These are phyloP conservation scores for Rhizoclosmatium globosum DNA, from an alignment of 192 early-diverging fungal genomes.

Conservation along the genomic window DNA sequence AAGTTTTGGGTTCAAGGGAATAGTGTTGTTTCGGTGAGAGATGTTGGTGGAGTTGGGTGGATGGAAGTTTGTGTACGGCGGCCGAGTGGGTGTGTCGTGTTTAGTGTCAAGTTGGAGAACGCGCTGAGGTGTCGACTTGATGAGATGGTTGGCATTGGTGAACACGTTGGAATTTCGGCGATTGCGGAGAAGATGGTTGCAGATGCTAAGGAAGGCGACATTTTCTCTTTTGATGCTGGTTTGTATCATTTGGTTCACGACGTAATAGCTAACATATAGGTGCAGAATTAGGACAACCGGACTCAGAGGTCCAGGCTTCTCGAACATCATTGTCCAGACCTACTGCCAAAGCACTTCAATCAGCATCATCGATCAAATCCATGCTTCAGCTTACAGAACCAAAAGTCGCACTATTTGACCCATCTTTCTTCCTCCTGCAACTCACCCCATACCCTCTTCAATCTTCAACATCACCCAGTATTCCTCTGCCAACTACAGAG, in stretches of 20 bases:
- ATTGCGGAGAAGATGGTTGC: slow-evolving; percentile 1
- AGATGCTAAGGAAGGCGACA: neutral
- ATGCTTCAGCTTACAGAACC: slow-evolving; percentile 7
- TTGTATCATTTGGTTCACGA: neutral
- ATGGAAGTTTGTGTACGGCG: slow-evolving; percentile 84
- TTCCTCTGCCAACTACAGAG: slow-evolving; percentile 71
- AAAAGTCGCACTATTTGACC: slow-evolving; percentile 45
- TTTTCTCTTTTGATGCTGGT: slow-evolving; percentile 20
- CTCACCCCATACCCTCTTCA: slow-evolving; percentile 77
- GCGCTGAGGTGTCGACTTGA: slow-evolving; percentile 24
- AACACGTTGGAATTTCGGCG: neutral
- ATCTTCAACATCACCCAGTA: slow-evolving; percentile 59
- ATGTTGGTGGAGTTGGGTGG: slow-evolving; percentile 73
- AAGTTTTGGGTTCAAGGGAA: slow-evolving; percentile 88
- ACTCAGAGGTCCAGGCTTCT: neutral
- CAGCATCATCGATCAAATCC: slow-evolving; percentile 15
- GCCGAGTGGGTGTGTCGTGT: slow-evolving; percentile 78
- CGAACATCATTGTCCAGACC: neutral
- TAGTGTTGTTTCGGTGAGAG: slow-evolving; percentile 80
- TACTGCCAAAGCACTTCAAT: neutral
- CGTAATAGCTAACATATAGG: too few species aligned
- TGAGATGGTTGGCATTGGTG: neutral
- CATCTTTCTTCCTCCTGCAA: slow-evolving; percentile 69
- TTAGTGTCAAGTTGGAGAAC: slow-evolving; percentile 77
- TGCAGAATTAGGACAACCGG: too few species aligned